Evolutionary conservation across 129 eudicot species (phyloP), one percentile per base, ranked within the genome.

Genomic region (Logfia minima): DNA sequence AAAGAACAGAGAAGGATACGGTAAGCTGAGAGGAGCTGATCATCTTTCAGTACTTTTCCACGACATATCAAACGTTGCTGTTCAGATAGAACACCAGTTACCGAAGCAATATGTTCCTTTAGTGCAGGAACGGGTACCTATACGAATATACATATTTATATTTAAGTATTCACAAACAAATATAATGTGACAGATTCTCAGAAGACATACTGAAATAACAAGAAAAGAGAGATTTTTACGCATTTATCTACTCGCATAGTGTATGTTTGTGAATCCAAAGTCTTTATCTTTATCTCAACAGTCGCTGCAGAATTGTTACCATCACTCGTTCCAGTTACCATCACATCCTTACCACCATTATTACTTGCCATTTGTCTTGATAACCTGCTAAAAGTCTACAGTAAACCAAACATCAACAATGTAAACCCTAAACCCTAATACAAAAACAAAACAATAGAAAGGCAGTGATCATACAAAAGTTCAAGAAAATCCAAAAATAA

Each of bases 51-150:
- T 77, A 93, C 98, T 85, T 87, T 90, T 18, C 98, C 98, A 67
- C 98, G 98, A 72, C 98, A 93, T 75, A 93, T 93, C 77, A 93
- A 87, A 55, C 98, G 96, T 61, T 93, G 98, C 71, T 90, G 98
- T 35, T 93, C 97, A 62, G 97, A 87, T 71, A 88, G 69, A 64
- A 93, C 89, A 84, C 98, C 98, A 68, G 98, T 93, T 66, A 88
- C 87, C 31, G 84, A 72, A 74, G 98, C 97, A 90, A 93, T 88
- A 73, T 86, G 98, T 70, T 93, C 90, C 84, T 93, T 93, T 6
- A 93, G 77, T 37, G 93, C 87, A 78, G 98, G 97, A 58, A 93
- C 96, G 14, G 98, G 93, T 75, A 93, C 95, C 98, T 93, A 63
- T 70, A 72, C 17, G 60, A n/a, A 62, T 13, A 48, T 61, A 74